Evolutionary conservation across 2,329 filamentous ascomycete genomes (phyloP).

Genomic region (Paracamarosporium sp.): DNA sequence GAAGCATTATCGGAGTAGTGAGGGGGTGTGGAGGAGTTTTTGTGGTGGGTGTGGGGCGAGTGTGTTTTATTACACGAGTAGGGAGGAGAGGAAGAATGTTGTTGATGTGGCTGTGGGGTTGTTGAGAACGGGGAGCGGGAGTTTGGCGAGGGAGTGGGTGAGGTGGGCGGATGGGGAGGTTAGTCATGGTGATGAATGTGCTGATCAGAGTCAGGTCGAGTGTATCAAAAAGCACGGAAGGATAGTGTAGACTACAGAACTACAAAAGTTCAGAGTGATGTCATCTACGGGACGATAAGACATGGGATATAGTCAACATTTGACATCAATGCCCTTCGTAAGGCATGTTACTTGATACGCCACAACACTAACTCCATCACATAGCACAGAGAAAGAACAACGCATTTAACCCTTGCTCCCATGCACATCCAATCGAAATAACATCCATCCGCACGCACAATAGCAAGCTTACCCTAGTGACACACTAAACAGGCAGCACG

Average conservation of each 20-base stretch:
- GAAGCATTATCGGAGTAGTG: not conserved
- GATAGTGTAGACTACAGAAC: not conserved
- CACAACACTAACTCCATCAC: too few species aligned
- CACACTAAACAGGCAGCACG: too few species aligned
- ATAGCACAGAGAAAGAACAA: too few species aligned
- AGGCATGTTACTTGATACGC: too few species aligned
- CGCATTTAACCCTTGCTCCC: too few species aligned
- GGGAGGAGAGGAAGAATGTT: not conserved
- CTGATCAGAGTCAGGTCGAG: not conserved
- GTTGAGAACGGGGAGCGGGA: not conserved
- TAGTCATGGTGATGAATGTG: not conserved
- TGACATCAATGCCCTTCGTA: too few species aligned
- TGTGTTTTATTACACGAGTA: not conserved
- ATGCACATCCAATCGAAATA: too few species aligned
- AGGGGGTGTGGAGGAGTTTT: slow-evolving; percentile 2
- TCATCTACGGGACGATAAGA: too few species aligned
- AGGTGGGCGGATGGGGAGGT: not conserved
- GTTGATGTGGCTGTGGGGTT: slow-evolving; percentile 1
- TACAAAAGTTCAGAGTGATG: too few species aligned
- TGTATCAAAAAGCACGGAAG: not conserved
- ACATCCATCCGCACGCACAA: too few species aligned
- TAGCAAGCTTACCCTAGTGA: too few species aligned
- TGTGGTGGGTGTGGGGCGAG: not conserved
- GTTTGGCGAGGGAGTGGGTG: slow-evolving; percentile 8
- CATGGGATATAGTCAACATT: too few species aligned